phyloP scores from a whole-genome alignment of 2,329 filamentous ascomycete genomes.

The Fusarium sarcochroum region DNA sequence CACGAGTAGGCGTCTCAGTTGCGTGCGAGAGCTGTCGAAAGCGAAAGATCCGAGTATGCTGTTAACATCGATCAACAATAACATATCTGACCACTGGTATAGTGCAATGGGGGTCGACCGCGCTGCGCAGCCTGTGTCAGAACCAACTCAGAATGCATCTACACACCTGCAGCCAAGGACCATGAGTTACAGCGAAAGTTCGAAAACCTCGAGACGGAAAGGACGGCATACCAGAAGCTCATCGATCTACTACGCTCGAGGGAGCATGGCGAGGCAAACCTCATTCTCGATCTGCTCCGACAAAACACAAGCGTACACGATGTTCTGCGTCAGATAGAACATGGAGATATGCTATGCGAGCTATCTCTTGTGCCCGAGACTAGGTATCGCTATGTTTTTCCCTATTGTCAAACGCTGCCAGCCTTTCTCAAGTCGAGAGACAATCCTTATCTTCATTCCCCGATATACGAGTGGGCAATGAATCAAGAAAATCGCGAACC shows the following conservation, averaged over 20 bases:
- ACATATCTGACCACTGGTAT: not conserved
- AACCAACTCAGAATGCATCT: not conserved
- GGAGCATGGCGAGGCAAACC: not conserved
- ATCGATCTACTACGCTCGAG: slow-evolving; percentile 1
- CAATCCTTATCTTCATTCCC: slow-evolving; percentile 45
- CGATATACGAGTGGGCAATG: not conserved
- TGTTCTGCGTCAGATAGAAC: slow-evolving; percentile 19
- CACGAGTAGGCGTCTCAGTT: slow-evolving; percentile 1
- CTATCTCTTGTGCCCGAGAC: not conserved
- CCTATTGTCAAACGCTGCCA: not conserved
- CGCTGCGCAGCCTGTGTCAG: not conserved
- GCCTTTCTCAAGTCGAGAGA: slow-evolving; percentile 6
- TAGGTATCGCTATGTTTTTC: not conserved
- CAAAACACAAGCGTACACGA: not conserved
- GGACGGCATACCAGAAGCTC: not conserved
- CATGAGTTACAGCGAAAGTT: not conserved
- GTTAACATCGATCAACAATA: fast-evolving
- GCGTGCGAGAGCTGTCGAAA: slow-evolving; percentile 22
- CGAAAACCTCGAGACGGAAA: not conserved
- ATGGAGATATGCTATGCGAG: slow-evolving; percentile 20
- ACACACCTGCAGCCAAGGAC: not conserved
- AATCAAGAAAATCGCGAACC: not conserved
- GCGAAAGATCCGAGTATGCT: slow-evolving; percentile 7
- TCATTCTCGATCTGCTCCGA: slow-evolving; percentile 17
- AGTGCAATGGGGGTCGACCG: slow-evolving; percentile 23